These are phyloP conservation scores for Mortierella sp. DNA, from an alignment of 371 early-diverging fungal genomes.

Conservation along the genomic window DNA sequence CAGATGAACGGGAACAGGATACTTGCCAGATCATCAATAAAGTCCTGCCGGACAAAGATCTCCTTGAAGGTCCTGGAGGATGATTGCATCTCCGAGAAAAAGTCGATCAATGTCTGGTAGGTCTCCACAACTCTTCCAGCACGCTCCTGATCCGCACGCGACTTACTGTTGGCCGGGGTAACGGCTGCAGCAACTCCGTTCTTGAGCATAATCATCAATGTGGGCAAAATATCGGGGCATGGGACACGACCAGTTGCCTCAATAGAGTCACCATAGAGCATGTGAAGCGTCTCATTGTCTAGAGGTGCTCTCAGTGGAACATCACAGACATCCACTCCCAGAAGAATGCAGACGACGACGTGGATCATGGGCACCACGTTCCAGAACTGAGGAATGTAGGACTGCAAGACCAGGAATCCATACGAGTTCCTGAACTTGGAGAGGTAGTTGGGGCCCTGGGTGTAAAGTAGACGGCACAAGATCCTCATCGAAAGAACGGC, in stretches of 20 bases:
- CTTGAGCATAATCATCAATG: conserved; percentile 60
- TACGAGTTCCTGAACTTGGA: conserved; percentile 72
- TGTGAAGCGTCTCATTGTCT: conserved; percentile 66
- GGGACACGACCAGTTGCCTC: conserved; percentile 34
- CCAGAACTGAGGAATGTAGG: conserved; percentile 73
- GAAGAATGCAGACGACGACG: conserved; percentile 66
- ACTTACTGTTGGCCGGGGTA: conserved; percentile 28
- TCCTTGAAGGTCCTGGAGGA: conserved; percentile 70
- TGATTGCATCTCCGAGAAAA: conserved; percentile 70
- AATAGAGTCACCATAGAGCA: conserved; percentile 56
- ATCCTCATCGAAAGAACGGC: conserved; percentile 74
- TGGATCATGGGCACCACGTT: conserved; percentile 73
- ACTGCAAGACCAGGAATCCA: conserved; percentile 72
- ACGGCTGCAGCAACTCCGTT: conserved; percentile 56
- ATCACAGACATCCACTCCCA: conserved; percentile 72
- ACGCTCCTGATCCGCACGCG: conserved; percentile 24
- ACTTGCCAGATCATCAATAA: conserved; percentile 67
- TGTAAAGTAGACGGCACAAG: conserved; percentile 65
- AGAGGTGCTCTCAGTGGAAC: conserved; percentile 63
- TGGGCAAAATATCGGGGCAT: conserved; percentile 60
- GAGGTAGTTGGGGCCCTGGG: conserved; percentile 68
- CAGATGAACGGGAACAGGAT: conserved; percentile 71
- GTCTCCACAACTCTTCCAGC: conserved; percentile 31
- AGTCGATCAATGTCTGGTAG: conserved; percentile 65
- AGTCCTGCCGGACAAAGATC: conserved; percentile 67